These are phyloP conservation scores for Melanogaster broomeanus DNA, from an alignment of 768 basidiomycete species.

Conservation along the genomic window DNA sequence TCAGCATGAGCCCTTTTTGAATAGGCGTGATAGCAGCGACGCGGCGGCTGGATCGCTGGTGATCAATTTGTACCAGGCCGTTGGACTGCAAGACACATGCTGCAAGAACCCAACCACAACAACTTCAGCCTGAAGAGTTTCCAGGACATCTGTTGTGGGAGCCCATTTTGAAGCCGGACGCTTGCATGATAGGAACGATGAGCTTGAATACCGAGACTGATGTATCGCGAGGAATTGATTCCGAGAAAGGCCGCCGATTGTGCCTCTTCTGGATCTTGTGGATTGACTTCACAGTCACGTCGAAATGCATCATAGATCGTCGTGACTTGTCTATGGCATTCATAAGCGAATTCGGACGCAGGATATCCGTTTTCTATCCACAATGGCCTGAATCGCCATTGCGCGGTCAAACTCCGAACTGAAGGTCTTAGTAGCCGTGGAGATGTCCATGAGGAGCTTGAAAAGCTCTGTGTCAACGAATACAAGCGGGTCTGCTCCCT, in stretches of 20 bases:
- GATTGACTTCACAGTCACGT: neutral
- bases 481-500: neutral
- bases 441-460: slow-evolving; percentile 5
- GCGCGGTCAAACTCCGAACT: neutral
- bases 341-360: neutral
- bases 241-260: neutral
- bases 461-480: slow-evolving; percentile 5
- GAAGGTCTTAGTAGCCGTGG: neutral
- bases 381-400: neutral
- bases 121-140: slow-evolving; percentile 2
- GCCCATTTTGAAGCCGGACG: neutral
- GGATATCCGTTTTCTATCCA: neutral
- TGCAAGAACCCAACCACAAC: neutral
- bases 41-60: neutral
- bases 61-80: slow-evolving; percentile 3
- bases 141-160: neutral
- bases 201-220: neutral
- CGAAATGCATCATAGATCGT: neutral
- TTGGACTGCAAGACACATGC: neutral
- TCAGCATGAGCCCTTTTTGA: neutral
- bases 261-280: neutral
- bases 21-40: neutral
- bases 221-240: neutral
- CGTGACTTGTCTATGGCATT: neutral
- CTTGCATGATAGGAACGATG: neutral